Evolutionary conservation across 2,329 filamentous ascomycete species (phyloP).

Genomic region (Thelonectria discophora): DNA sequence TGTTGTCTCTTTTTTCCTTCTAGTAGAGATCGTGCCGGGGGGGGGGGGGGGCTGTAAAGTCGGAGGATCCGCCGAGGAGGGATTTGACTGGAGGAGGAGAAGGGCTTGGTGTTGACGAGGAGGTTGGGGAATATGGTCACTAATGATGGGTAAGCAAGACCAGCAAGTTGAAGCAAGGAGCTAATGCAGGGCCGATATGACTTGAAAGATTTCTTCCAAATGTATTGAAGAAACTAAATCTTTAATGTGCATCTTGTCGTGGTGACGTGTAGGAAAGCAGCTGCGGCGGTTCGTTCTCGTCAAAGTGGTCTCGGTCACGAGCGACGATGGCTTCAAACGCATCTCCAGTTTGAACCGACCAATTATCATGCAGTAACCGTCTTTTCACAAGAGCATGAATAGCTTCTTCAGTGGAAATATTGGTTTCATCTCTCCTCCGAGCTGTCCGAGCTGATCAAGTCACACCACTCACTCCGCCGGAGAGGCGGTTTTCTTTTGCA

Average conservation of each 20-base stretch:
- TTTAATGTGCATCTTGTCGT: background rate
- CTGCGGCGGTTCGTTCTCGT: background rate
- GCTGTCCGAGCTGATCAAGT: background rate
- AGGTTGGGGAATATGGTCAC: background rate
- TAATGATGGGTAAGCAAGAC: no score
- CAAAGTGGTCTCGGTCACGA: background rate
- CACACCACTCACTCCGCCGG: background rate
- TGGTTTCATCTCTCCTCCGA: background rate
- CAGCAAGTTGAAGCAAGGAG: no score
- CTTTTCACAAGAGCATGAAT: background rate
- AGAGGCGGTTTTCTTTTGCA: background rate
- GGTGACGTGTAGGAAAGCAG: background rate
- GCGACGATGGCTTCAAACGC: background rate
- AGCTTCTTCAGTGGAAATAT: background rate
- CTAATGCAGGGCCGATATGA: no score
- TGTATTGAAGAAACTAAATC: background rate
- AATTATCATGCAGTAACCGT: background rate
- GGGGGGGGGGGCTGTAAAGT: background rate
- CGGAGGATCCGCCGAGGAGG: background rate
- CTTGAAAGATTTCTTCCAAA: no score
- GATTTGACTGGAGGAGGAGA: background rate
- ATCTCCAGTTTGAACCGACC: background rate
- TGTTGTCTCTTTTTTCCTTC: background rate
- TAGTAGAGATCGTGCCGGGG: background rate
- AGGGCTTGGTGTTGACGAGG: background rate